Evolutionary conservation across 2,329 filamentous ascomycete species (phyloP), one percentile per base, ranked within the genome.

Genomic region (Penicillium sp.): DNA sequence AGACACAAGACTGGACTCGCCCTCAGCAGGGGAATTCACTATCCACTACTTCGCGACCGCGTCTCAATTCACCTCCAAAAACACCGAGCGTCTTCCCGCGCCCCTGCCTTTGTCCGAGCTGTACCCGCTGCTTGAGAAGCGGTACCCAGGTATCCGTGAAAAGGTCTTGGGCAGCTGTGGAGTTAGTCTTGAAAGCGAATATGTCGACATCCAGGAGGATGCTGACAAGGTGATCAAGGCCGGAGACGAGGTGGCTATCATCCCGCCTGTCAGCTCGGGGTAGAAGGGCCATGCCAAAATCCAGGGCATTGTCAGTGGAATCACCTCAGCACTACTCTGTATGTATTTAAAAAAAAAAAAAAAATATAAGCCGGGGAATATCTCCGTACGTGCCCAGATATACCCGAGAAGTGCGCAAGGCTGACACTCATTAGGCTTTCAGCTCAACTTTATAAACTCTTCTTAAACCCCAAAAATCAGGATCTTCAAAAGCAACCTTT

Each of bases 201-300:
- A 81, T 66, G 77, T 81, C 4, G 78, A 81, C 67, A 55, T 77
- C 31, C 60, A 66, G 7, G 67, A 65, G 8, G 66, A 64, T 31
- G 63, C 59, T 2, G 60, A 66, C 12, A 59, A 63, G 10, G 52
- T 76, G 35, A 78, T 81, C 58, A 52, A 64, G 43, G 55, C 62
- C 5, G 78, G 77, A 14, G 73, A 78, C 53, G 79, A 81, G 62
- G 77, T 81, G 55, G 79, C 76, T 15, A 71, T 81, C 60, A 80
- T 81, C 63, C 79, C 79, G 51, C 79, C 79, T 54, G 79, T 81
- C 57, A 81, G 79, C 67, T 81, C 78, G 56, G 79, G 79, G 25
- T 81, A 61, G 68, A 67, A 57, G 12, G 10, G 22, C 14, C 22
- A 25, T 25, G 7, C n/a, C 34, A 5, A n/a, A 14, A 17, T 5